phyloP scores from a whole-genome alignment of 176 grass and related monocot species.

The Guadua angustifolia region DNA sequence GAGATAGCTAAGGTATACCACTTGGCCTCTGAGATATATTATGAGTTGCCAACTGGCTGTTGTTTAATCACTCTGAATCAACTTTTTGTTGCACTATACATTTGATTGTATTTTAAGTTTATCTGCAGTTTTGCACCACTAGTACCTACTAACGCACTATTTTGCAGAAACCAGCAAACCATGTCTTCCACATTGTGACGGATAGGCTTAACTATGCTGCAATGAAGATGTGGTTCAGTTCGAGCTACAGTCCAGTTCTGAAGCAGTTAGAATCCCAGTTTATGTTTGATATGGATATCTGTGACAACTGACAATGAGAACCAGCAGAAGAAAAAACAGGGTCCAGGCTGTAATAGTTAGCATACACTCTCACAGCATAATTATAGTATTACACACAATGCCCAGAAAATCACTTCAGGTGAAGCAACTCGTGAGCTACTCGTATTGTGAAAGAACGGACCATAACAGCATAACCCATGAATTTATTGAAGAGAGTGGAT shows the following conservation, averaged over 20 bases:
- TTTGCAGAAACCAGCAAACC: slow-evolving; percentile 69
- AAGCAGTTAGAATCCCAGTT: slow-evolving; percentile 80
- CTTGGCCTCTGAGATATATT: neutral
- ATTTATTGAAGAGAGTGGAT: too few species aligned
- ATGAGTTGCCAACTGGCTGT: neutral
- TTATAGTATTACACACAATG: neutral
- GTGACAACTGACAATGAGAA: neutral
- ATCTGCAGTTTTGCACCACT: slow-evolving; percentile 14
- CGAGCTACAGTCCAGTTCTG: slow-evolving; percentile 90
- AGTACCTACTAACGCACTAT: slow-evolving; percentile 11
- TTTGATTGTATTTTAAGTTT: slow-evolving; percentile 21
- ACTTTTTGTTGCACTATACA: neutral
- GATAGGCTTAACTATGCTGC: slow-evolving; percentile 90
- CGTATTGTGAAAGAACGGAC: neutral
- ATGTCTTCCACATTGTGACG: slow-evolving; percentile 94
- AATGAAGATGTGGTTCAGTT: slow-evolving; percentile 98
- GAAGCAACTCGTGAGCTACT: slow-evolving; percentile 1
- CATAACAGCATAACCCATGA: neutral
- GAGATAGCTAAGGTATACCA: slow-evolving; percentile 76
- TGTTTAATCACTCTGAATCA: slow-evolving; percentile 7
- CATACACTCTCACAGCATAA: neutral
- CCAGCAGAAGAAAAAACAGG: neutral
- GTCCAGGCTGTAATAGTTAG: neutral
- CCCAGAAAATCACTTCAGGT: neutral
- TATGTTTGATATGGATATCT: slow-evolving; percentile 82